Conservation (phyloP, 2,329 filamentous ascomycete genomes). For the Sclerotinia nivalis region DNA sequence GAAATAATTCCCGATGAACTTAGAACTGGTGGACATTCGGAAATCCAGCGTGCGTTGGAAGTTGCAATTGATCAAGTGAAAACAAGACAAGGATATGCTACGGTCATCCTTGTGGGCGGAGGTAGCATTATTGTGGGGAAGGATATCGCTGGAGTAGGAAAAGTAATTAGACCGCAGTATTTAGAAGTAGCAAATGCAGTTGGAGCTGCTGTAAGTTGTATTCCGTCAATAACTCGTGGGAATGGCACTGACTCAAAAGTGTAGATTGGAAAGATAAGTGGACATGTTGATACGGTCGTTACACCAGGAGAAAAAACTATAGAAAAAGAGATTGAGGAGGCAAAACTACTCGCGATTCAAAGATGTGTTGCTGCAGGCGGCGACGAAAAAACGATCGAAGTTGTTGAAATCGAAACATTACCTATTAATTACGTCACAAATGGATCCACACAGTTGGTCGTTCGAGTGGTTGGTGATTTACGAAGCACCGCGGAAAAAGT, state of each 20-base stretch:
- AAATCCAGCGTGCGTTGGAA: conserved; percentile 49
- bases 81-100: conserved; percentile 53
- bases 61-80: conserved; percentile 57
- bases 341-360: conserved; percentile 34
- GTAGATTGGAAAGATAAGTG: conserved; percentile 39
- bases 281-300: conserved; percentile 36
- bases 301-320: conserved; percentile 34
- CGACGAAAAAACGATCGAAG: conserved; percentile 34
- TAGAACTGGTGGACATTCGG: conserved; percentile 28
- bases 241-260: conserved; percentile 2
- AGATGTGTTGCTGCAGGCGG: conserved; percentile 38
- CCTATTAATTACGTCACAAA: conserved; percentile 39
- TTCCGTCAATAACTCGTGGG: neutral
- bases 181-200: conserved; percentile 61
- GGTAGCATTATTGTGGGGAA: conserved; percentile 52
- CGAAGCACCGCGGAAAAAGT: conserved; percentile 29
- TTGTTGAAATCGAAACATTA: conserved; percentile 39
- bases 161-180: conserved; percentile 53
- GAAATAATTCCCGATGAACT: conserved; percentile 26
- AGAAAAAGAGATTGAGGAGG: conserved; percentile 34
- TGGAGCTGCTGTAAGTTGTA: conserved; percentile 54
- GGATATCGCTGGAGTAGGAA: conserved; percentile 51
- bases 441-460: conserved; percentile 35
- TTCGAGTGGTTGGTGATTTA: conserved; percentile 39
- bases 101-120: conserved; percentile 58